Evolutionary conservation across 305 asterid genomes (phyloP), one percentile per base, ranked within the genome.

Genomic region (Fraxinus xanthoxyloides): DNA sequence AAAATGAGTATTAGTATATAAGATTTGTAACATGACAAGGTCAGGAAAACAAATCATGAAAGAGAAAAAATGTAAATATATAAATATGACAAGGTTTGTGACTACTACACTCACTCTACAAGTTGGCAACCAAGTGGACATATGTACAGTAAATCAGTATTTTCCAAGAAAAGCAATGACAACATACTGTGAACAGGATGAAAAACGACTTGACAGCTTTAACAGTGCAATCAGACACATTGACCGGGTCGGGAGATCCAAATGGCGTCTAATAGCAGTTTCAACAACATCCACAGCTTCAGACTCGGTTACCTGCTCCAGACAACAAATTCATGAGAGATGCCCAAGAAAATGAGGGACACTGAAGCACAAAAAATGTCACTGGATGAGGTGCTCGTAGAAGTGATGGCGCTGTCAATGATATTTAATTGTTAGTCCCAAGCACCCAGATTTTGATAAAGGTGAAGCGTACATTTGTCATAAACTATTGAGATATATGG

Each of bases 221-320:
- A 97, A 89, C 88, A 94, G 89, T 82, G 98, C 90, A 89, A 92
- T 86, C 87, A 97, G 90, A 87, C 98, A 93, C 95, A 94, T 94
- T 10, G 99, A 91, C 79, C 85, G 91, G 84, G 97, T 93, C 40
- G 97, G 91, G 80, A 93, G 90, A 89, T 94, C 97, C 2, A 89
- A 86, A 84, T 91, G 90, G 79, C 86, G 88, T 63, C 88, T 91
- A 77, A 91, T 83, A 75, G 97, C 93, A 76, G 88, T 83, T 88
- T 94, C 98, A 67, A 94, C 93, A 83, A 93, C 89, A 90, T 93
- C 95, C 89, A 97, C 97, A 4, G 97, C 93, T 85, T 91, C 98
- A 13, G 94, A 87, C 89, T 94, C 99, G 2, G 97, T 91, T 40
- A 97, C 97, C 99, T 97, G 97, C 80, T 89, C 84, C 88, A 87